Evolutionary conservation across 371 early-diverging fungal genomes (phyloP).

Genomic region (Mortierella sp.): DNA sequence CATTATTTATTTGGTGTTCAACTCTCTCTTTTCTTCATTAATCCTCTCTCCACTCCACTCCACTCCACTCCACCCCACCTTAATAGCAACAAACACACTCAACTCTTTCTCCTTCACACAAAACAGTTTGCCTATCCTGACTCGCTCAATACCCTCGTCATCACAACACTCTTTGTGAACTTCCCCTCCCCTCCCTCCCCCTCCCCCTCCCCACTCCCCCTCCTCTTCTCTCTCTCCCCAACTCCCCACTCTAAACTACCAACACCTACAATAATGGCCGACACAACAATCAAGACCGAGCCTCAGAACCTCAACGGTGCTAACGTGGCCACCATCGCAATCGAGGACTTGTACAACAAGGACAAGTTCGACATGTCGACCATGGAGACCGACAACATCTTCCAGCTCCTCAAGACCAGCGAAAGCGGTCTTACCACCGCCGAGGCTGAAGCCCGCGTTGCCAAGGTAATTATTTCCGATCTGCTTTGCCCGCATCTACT

Average conservation of each 20-base stretch:
- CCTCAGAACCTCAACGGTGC: conserved; percentile 61
- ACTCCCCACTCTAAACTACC: not conserved
- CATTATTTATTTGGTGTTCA: conserved; percentile 12
- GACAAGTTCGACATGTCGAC: conserved; percentile 85
- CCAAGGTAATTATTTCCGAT: conserved; percentile 61
- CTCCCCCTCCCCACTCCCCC: too few relatives aligned
- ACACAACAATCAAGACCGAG: conserved; percentile 21
- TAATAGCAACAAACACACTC: not conserved
- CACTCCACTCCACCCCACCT: conserved; percentile 5
- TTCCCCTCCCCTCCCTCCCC: not conserved
- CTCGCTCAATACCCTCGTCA: not conserved
- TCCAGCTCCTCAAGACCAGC: conserved; percentile 73
- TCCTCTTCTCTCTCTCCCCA: not conserved
- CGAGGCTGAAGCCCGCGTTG: conserved; percentile 72
- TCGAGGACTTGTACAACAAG: conserved; percentile 85
- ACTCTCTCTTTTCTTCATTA: conserved; percentile 1
- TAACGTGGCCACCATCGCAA: conserved; percentile 71
- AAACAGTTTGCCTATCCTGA: conserved; percentile 31
- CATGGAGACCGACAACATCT: conserved; percentile 78
- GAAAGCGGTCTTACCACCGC: conserved; percentile 72
- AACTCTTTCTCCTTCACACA: not conserved
- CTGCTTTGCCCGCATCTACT: not conserved
- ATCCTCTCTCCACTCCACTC: not conserved
- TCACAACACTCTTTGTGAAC: conserved; percentile 24
- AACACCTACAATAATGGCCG: conserved; percentile 10